phyloP scores from a whole-genome alignment of 306 rosid species.

The Cicer chorassanicum region DNA sequence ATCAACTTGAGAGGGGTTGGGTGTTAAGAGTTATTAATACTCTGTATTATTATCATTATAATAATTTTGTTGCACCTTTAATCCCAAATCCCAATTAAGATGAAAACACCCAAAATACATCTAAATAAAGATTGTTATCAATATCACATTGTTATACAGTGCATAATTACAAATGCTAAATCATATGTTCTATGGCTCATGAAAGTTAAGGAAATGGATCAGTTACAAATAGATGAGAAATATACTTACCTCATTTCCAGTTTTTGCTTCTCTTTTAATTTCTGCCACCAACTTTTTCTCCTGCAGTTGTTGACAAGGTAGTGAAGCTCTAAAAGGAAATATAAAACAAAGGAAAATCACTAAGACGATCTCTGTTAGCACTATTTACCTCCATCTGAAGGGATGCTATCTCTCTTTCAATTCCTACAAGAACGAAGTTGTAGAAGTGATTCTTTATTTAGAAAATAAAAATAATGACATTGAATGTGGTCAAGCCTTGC shows the following conservation, averaged over 20 bases:
- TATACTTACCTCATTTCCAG: slow-evolving; percentile 83
- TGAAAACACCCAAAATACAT: slow-evolving; percentile 2
- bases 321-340: slow-evolving; percentile 35
- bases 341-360: slow-evolving; percentile 22
- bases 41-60: neutral
- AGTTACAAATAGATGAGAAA: slow-evolving; percentile 7
- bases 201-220: slow-evolving; percentile 23
- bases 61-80: neutral
- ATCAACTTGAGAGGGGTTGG: neutral
- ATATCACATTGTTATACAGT: slow-evolving; percentile 1
- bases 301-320: slow-evolving; percentile 54
- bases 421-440: slow-evolving; percentile 57
- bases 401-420: slow-evolving; percentile 88
- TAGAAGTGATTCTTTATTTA: neutral
- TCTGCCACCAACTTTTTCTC: slow-evolving; percentile 95
- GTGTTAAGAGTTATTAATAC: neutral
- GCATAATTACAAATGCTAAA: slow-evolving; percentile 22
- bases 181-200: neutral
- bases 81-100: neutral
- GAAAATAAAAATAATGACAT: neutral
- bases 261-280: slow-evolving; percentile 85
- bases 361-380: slow-evolving; percentile 24
- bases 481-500: neutral
- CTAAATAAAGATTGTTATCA: slow-evolving; percentile 2
- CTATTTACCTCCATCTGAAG: slow-evolving; percentile 84